Conservation (phyloP, 305 asterid species). For the Rubia occidens region DNA sequence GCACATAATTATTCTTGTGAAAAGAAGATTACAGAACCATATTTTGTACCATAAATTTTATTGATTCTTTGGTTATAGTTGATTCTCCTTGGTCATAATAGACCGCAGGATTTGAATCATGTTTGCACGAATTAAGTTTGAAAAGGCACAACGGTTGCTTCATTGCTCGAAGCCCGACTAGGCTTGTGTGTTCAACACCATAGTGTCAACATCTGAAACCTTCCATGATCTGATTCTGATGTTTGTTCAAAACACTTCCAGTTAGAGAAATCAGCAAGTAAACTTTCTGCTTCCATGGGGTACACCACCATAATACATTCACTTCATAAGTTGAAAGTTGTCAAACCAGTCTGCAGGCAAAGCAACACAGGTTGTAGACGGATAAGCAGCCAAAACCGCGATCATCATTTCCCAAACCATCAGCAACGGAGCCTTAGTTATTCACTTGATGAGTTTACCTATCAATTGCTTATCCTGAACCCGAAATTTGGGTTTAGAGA, state of each 20-base stretch:
- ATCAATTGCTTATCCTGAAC: slow-evolving; percentile 16
- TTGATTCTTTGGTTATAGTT: neutral
- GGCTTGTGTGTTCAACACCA: neutral
- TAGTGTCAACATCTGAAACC: neutral
- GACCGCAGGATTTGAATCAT: neutral
- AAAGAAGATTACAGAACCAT: neutral
- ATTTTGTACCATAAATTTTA: neutral
- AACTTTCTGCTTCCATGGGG: neutral
- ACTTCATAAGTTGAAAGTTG: neutral
- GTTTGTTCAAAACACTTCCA: neutral
- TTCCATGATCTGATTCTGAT: neutral
- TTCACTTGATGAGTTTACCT: neutral
- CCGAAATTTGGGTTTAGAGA: slow-evolving; percentile 34
- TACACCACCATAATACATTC: neutral
- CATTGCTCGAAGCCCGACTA: too few species aligned
- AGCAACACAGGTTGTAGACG: slow-evolving; percentile 1
- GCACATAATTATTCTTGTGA: neutral
- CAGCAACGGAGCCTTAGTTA: neutral
- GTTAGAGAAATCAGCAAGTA: neutral
- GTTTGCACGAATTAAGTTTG: too few species aligned
- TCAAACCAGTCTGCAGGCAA: neutral
- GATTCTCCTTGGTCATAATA: neutral
- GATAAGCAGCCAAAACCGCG: neutral
- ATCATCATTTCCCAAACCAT: neutral
- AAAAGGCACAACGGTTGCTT: neutral